These are phyloP conservation scores for Pezicula carpinea DNA, from an alignment of 2,329 filamentous ascomycete species.

Conservation along the genomic window DNA sequence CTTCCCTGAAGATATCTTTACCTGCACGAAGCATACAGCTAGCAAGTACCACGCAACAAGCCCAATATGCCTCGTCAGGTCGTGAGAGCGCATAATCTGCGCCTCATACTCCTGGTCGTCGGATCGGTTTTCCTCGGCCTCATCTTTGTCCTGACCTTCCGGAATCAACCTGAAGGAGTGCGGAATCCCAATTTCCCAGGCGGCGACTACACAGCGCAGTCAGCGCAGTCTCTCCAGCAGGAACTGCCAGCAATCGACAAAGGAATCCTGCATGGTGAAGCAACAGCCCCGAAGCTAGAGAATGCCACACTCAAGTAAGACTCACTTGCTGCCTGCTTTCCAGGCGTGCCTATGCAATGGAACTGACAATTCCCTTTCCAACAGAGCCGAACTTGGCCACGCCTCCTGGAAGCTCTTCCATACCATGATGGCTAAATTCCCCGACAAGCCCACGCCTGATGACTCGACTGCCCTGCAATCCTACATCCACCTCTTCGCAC, in stretches of 20 bases:
- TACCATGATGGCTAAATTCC: constrained; percentile 67
- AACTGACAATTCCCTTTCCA: not conserved
- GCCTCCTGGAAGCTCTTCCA: constrained; percentile 68
- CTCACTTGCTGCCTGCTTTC: not conserved
- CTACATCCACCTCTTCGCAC: constrained; percentile 61
- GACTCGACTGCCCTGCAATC: constrained; percentile 59
- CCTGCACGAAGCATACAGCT: not conserved
- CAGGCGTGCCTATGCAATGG: not conserved
- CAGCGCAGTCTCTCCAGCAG: constrained; percentile 5
- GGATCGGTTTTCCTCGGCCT: constrained; percentile 54
- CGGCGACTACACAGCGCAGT: too few relatives aligned
- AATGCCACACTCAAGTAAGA: constrained; percentile 75
- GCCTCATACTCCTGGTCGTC: constrained; percentile 50
- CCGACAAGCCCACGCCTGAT: constrained; percentile 57
- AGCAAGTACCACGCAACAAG: too few relatives aligned
- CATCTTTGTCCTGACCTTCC: constrained; percentile 46
- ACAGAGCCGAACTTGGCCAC: constrained; percentile 54
- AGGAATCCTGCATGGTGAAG: constrained; percentile 57
- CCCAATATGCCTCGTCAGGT: constrained; percentile 24
- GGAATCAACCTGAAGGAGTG: constrained; percentile 13
- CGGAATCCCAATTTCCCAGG: constrained; percentile 13
- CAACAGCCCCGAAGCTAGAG: constrained; percentile 75
- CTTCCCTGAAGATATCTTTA: not conserved
- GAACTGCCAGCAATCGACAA: constrained; percentile 32
- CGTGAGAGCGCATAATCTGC: constrained; percentile 36